A percentile compares a stretch with the other conserved stretches of the same genome.
phyloP scores from a whole-genome alignment of 495 filamentous ascomycete species.

The Aspergillus conjunctus region DNA sequence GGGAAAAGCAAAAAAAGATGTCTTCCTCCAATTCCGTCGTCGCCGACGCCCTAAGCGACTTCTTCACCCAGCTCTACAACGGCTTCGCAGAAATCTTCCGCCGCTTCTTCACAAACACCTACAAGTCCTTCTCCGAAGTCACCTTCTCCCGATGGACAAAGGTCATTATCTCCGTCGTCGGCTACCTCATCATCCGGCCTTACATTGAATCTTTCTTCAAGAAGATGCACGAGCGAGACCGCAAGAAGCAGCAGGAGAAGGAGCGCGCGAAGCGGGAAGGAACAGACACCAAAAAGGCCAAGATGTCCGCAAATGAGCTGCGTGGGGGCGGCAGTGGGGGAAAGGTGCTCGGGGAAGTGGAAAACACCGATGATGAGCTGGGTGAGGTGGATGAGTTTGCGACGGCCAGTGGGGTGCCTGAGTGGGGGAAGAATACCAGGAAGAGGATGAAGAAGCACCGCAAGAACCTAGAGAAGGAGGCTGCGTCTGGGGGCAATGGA shows the following conservation, averaged over 20 bases:
- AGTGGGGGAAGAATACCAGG: constrained; percentile 57
- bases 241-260: constrained; percentile 53
- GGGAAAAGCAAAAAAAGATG: constrained; percentile 28
- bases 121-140: constrained; percentile 56
- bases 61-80: constrained; percentile 39
- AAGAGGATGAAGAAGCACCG: constrained; percentile 66
- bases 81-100: constrained; percentile 27
- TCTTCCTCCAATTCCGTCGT: constrained; percentile 26
- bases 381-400: constrained; percentile 62
- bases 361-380: constrained; percentile 55
- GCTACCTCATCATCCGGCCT: constrained; percentile 66
- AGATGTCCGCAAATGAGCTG: constrained; percentile 63
- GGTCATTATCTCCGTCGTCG: constrained; percentile 59
- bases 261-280: constrained; percentile 42
- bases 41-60: constrained; percentile 38
- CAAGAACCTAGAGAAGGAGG: constrained; percentile 51
- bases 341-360: constrained; percentile 43
- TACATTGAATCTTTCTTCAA: constrained; percentile 59
- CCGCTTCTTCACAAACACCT: constrained; percentile 57
- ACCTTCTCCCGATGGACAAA: constrained; percentile 60
- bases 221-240: constrained; percentile 58
- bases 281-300: constrained; percentile 58
- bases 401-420: constrained; percentile 48
- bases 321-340: constrained; percentile 52
- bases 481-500: constrained; percentile 40